Conservation (phyloP, 2,329 filamentous ascomycete genomes). For the Cercospora zeae-maydis region DNA sequence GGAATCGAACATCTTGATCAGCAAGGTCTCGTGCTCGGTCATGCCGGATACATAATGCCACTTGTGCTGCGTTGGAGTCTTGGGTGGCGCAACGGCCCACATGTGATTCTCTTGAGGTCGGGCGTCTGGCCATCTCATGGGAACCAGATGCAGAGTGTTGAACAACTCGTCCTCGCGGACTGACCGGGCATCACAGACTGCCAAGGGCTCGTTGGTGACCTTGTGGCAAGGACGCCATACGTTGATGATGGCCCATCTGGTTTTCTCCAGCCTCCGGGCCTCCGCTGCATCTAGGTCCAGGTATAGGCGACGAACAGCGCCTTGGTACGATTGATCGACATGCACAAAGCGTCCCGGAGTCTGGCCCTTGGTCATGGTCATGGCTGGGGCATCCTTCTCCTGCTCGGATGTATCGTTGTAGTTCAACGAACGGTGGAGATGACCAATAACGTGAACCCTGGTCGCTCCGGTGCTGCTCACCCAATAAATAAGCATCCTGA, state of each 20-base stretch:
- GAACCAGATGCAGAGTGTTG: slow-evolving; percentile 15
- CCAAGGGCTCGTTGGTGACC: slow-evolving; percentile 11
- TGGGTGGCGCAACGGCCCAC: slow-evolving; percentile 3
- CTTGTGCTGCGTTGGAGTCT: slow-evolving; percentile 8
- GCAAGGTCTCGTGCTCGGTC: slow-evolving; percentile 1
- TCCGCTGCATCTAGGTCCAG: slow-evolving; percentile 2
- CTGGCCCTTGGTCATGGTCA: slow-evolving; percentile 11
- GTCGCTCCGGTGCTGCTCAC: slow-evolving; percentile 5
- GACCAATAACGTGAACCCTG: slow-evolving; percentile 4
- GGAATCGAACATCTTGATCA: slow-evolving; percentile 13
- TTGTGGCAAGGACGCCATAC: slow-evolving; percentile 10
- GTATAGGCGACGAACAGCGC: slow-evolving; percentile 5
- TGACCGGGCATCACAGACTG: slow-evolving; percentile 8
- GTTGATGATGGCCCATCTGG: slow-evolving; percentile 17
- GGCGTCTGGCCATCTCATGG: slow-evolving; percentile 4
- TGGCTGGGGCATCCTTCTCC: slow-evolving; percentile 6
- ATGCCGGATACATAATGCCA: slow-evolving; percentile 12
- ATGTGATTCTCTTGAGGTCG: slow-evolving; percentile 1
- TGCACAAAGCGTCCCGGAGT: slow-evolving; percentile 10
- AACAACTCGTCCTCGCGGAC: slow-evolving; percentile 9
- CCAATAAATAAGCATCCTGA: no score
- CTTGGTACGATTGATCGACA: slow-evolving; percentile 12
- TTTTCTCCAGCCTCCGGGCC: slow-evolving; percentile 3
- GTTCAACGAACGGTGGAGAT: slow-evolving; percentile 6
- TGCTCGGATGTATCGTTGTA: slow-evolving; percentile 4